Evolutionary conservation across 805 yeast genomes (phyloP), one percentile per base, ranked within the genome.

Genomic region (Teunomyces barrocoloradensis): DNA sequence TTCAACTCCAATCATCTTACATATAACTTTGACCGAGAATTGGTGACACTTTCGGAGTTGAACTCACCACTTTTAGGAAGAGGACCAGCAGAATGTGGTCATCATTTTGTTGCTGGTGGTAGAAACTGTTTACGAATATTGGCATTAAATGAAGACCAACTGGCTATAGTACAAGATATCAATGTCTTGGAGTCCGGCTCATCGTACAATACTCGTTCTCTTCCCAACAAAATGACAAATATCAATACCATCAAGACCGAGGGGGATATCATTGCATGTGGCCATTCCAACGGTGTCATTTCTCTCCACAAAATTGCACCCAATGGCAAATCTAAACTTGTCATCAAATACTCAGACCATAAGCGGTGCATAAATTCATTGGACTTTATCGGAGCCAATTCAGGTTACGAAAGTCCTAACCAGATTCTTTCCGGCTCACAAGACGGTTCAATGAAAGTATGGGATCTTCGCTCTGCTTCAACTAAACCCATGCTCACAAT

Each of bases 361-460:
- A 70, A 67, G 50, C 55, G 78, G n/a, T 63, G 68, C 42, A 63
- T 73, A 42, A 73, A 73, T 51, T 66, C 75, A 6, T 50, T 73
- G 20, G 78, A 73, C 51, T 73, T 73, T 42, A 58, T 63, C 13
- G 60, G 51, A 4, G 40, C 28, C 13, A 49, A 45, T 17, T 55
- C 53, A 5, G 25, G n/a, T 3, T 28, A 33, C 15, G 56, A 53
- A 12, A 42, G 53, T 2, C 52, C 60, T 2, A 52, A 53, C 44
- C 62, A 66, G 37, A 49, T 73, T 7, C 56, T 73, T 17, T 69
- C 74, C 1, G 95, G 94, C 2, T 85, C 91, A 0, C 94, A 87
- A 65, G 94, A 87, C 67, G 94, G 94, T 3, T 73, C 82, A 13
- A 81, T 87, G 50, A 84, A 85, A 54, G 61, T 87, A 4, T 87